phyloP scores from a whole-genome alignment of 2,329 filamentous ascomycete species.

The Diaporthe nobilis region DNA sequence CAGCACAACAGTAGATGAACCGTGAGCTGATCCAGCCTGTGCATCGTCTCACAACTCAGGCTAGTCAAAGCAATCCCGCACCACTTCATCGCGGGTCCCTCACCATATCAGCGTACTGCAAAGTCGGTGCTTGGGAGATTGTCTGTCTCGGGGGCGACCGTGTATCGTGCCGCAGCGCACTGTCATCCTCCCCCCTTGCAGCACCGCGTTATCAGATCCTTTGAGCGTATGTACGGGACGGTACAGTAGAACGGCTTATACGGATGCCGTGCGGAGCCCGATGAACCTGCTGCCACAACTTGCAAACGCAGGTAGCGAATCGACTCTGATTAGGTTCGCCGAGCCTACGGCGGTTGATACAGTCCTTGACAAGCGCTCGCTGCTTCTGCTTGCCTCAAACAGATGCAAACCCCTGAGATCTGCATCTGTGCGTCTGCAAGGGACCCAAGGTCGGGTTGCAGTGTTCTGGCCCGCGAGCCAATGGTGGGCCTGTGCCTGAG shows the following conservation, averaged over 20 bases:
- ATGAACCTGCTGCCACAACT: neutral
- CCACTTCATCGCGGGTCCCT: conserved; percentile 4
- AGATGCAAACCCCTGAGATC: conserved; percentile 34
- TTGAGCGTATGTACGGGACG: neutral
- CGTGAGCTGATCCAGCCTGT: conserved; percentile 28
- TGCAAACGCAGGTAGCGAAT: neutral
- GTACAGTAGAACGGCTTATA: conserved; percentile 7
- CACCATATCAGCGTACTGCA: conserved; percentile 8
- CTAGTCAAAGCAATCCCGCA: conserved; percentile 15
- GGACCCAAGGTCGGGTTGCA: conserved; percentile 28
- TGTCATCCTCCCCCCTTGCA: conserved; percentile 11
- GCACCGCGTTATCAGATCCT: conserved; percentile 22
- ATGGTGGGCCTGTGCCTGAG: conserved; percentile 41
- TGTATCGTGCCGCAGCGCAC: conserved; percentile 14
- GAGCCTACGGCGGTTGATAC: conserved; percentile 3
- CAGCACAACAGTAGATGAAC: neutral
- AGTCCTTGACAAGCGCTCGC: conserved; percentile 9
- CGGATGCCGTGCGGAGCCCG: neutral
- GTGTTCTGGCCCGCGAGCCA: conserved; percentile 39
- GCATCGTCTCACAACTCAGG: conserved; percentile 29
- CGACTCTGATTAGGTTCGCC: conserved; percentile 8
- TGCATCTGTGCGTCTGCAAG: conserved; percentile 36
- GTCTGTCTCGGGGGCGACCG: conserved; percentile 23
- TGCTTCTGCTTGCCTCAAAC: conserved; percentile 31
- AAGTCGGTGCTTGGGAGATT: conserved; percentile 20